Conservation (phyloP, 768 basidiomycete genomes). For the Mycena alexandri region DNA sequence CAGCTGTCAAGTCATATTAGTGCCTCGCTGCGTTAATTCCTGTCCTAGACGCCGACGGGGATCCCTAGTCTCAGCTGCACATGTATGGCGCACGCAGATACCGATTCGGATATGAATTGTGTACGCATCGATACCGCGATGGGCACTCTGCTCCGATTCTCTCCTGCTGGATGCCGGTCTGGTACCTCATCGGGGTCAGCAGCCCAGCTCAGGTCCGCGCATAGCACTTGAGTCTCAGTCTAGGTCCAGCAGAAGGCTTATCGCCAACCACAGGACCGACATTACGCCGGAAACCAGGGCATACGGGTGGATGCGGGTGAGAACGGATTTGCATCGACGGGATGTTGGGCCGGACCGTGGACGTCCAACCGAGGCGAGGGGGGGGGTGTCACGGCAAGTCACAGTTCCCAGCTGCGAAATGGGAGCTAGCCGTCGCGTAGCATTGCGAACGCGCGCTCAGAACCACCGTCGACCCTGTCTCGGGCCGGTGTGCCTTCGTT, state of each 20-base stretch:
- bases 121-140: not conserved
- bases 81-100: constrained; percentile 21
- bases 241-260: constrained; percentile 12
- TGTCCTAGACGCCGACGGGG: constrained; percentile 6
- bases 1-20: not conserved
- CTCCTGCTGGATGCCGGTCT: not conserved
- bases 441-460: not conserved
- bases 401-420: constrained; percentile 1
- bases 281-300: constrained; percentile 8
- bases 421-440: constrained; percentile 13
- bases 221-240: constrained; percentile 7
- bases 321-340: not conserved
- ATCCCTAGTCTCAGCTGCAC: constrained; percentile 4
- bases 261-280: constrained; percentile 5
- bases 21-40: not conserved
- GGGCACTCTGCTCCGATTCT: not conserved
- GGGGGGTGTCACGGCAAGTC: not conserved
- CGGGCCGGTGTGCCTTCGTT: constrained; percentile 9
- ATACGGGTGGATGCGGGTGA: not conserved
- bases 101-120: constrained; percentile 12
- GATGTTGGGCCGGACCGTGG: no score
- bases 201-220: not conserved
- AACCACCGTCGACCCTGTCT: constrained; percentile 21
- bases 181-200: constrained; percentile 19
- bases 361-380: no score